phyloP scores from a whole-genome alignment of 257 asterid species.

The Haberlea rhodopensis region DNA sequence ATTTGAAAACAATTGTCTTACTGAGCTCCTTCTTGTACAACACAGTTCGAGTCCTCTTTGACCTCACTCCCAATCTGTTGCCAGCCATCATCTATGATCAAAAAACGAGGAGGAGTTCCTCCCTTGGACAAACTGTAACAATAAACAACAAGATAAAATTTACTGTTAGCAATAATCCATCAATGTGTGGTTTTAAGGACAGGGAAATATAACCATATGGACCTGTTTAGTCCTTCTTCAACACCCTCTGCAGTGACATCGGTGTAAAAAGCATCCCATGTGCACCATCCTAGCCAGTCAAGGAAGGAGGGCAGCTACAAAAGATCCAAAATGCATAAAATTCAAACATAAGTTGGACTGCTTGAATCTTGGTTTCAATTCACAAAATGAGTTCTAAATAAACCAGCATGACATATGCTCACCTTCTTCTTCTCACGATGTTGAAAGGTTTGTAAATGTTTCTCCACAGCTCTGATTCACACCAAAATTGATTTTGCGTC shows the following conservation, averaged over 20 bases:
- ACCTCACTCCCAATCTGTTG: slow-evolving; percentile 81
- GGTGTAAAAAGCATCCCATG: slow-evolving; percentile 99
- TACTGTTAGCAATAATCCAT: background rate
- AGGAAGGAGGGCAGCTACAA: slow-evolving; percentile 72
- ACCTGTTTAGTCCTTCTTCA: slow-evolving; percentile 87
- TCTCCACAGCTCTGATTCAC: slow-evolving; percentile 72
- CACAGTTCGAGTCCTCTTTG: slow-evolving; percentile 53
- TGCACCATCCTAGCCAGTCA: slow-evolving; percentile 99
- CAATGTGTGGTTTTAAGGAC: background rate
- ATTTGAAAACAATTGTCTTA: background rate
- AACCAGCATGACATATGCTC: slow-evolving; percentile 17
- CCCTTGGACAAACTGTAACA: slow-evolving; percentile 77
- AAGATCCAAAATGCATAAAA: slow-evolving; percentile 15
- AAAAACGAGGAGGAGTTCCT: slow-evolving; percentile 85
- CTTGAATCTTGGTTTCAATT: background rate
- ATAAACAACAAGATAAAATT: background rate
- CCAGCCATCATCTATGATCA: slow-evolving; percentile 98
- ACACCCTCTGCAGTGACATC: slow-evolving; percentile 98
- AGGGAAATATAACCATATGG: slow-evolving; percentile 12
- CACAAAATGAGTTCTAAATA: slow-evolving; percentile 14
- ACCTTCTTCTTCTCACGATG: slow-evolving; percentile 89
- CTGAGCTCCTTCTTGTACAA: slow-evolving; percentile 81
- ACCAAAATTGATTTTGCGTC: slow-evolving; percentile 2
- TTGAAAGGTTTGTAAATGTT: slow-evolving; percentile 86
- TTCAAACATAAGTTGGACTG: slow-evolving; percentile 4